Evolutionary conservation across 768 basidiomycete species (phyloP), one percentile per base, ranked within the genome.

Genomic region (Hysterangium stoloniferum): DNA sequence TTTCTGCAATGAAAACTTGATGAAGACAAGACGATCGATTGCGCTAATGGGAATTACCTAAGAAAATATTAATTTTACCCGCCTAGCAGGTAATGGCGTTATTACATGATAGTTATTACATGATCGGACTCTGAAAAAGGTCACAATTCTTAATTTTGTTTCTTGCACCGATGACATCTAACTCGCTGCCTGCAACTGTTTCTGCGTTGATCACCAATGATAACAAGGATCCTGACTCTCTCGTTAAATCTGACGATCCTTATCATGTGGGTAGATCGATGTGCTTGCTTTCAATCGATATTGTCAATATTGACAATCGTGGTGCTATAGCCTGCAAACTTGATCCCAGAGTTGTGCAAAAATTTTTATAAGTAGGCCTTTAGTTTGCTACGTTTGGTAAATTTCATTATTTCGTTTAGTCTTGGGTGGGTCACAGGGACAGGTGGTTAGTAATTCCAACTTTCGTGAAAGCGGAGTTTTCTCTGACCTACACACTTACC

Each of bases 401-500:
- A 24, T 24, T 37, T 35, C 27, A 48, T 8, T 4, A 24, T 15
- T 24, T 13, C 13, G 13, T 35, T 36, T 12, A 51, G 49, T 69
- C 76, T 93, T 19, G 91, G 91, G 12, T 93, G 91, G 91, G 91
- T 93, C 1, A 93, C 90, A 2, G 90, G 91, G 13, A 93, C 91
- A 2, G 90, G 89, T 5, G 49, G 47, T 37, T 36, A 24, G 47
- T 48, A 36, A 15, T 35, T 45, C 15, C 33, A 9, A n/a, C 33
- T n/a, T 9, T n/a, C n/a, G 9, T 34, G 9, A 34, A 34, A n/a
- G n/a, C 15, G 6, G 15, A 29, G 24, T 45, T 4, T 4, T 28
- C 19, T 48, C 68, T 69, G 20, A 66, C 66, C 0, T 62, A 62
- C 54, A 59, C 57, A 4, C 36, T 60, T 31, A 19, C 40, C 20